Base-by-base conservation (phyloP, 768 basidiomycete genomes). In the Boletus bicolor region DNA sequence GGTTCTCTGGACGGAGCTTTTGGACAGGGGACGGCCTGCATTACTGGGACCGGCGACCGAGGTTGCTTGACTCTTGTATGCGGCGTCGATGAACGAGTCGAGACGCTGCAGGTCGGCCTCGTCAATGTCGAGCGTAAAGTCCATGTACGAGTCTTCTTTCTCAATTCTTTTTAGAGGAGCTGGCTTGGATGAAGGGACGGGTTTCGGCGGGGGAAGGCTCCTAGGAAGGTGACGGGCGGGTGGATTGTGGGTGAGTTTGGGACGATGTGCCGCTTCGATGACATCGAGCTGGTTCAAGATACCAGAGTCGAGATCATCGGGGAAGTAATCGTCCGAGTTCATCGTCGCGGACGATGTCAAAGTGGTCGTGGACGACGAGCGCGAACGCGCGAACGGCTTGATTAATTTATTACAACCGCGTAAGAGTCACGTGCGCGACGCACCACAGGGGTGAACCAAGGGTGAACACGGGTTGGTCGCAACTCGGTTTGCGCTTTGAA, bases 251-350 rank as follows among this genome's bases (percentile, higher is more conserved):
- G 49, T 42, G 44, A 28, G 44, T 61, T 58, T 64, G 24, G 61
- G 61, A 59, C 59, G 60, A 64, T 82, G 77, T 15, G 81, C 78
- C 10, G 86, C 83, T 72, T 92, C 89, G 44, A 93, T 84, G 19
- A 82, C 78, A 64, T 89, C 85, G 24, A 92, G 76, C 64, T 87
- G 78, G 37, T 78, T 71, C 7, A 90, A 64, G 4, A 81, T 78
- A 36, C 78, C 80, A 43, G 79, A 79, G 69, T 90, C 80, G 38
- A 87, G 61, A 5, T 86, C 85, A 57, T 83, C 84, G 58, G 82
- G 81, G 66, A 87, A 91, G 65, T 85, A 89, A 41, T 79, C 85
- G 73, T 89, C 89, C 36, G 87, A 89, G 75, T 84, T 87, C 88
- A 91, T 89, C 57, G 62, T 59, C 30, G 9, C 14, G 53, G 47